These are phyloP conservation scores for Neobulgaria alba DNA, from an alignment of 2,329 filamentous ascomycete species.

Conservation along the genomic window DNA sequence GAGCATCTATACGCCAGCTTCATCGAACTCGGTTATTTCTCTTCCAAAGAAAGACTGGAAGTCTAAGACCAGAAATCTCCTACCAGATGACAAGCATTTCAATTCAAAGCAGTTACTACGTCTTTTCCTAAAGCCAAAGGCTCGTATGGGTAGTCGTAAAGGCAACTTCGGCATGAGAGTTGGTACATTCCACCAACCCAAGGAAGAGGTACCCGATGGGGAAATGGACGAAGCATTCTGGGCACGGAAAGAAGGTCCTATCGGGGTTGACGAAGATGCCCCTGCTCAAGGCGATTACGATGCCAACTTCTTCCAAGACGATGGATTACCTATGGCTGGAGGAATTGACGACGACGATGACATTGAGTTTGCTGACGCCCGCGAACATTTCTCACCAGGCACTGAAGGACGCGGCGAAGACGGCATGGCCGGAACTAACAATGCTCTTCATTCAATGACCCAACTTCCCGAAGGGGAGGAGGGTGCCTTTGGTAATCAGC, in stretches of 20 bases:
- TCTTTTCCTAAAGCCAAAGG: constrained; percentile 91
- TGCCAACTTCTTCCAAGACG: constrained; percentile 95
- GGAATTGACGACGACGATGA: constrained; percentile 56
- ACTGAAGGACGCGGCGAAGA: constrained; percentile 35
- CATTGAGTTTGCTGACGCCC: constrained; percentile 69
- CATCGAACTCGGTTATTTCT: constrained; percentile 72
- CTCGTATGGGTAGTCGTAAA: constrained; percentile 64
- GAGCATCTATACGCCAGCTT: constrained; percentile 70
- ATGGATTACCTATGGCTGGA: constrained; percentile 60
- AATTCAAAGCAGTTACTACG: constrained; percentile 84
- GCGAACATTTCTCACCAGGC: constrained; percentile 68
- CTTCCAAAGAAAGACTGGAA: constrained; percentile 93
- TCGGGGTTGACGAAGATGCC: constrained; percentile 43
- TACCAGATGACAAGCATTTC: constrained; percentile 97
- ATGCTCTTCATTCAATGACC: constrained; percentile 41
- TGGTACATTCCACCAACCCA: constrained; percentile 36
- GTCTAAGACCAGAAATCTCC: constrained; percentile 82
- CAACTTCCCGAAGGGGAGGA: constrained; percentile 31
- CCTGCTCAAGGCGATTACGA: constrained; percentile 74
- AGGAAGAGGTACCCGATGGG: constrained; percentile 52
- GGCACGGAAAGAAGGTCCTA: constrained; percentile 58
- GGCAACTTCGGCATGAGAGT: constrained; percentile 39
- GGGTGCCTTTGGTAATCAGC: constrained; percentile 52
- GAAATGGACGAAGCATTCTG: constrained; percentile 96
- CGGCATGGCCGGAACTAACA: constrained; percentile 40